Conservation (phyloP, 495 filamentous ascomycete species). For the Daldinia bambusicola region DNA sequence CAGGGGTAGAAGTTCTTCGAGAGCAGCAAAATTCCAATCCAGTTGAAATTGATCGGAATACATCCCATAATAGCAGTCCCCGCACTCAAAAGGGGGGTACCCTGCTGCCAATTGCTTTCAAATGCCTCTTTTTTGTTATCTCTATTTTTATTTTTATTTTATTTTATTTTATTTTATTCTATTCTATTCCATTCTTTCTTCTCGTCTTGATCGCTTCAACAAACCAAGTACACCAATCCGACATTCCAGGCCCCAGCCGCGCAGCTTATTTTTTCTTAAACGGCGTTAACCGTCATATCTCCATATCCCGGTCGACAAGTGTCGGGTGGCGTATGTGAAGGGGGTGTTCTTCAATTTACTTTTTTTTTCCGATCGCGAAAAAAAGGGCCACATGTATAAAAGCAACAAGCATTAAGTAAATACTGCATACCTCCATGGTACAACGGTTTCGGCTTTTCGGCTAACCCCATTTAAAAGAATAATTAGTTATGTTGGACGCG, state of each 20-base stretch:
- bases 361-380: constrained; percentile 3
- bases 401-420: background rate
- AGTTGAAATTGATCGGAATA: constrained; percentile 21
- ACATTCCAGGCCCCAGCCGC: constrained; percentile 28
- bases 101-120: constrained; percentile 10
- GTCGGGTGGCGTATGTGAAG: constrained; percentile 11
- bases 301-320: constrained; percentile 14
- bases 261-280: constrained; percentile 9
- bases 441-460: background rate
- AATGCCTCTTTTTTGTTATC: background rate
- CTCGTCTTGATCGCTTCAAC: constrained; percentile 6
- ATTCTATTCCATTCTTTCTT: too few species aligned
- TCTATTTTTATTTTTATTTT: background rate
- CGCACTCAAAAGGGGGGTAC: constrained; percentile 38
- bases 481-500: background rate
- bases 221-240: background rate
- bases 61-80: constrained; percentile 21
- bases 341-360: background rate
- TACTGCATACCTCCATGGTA: too few species aligned
- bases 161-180: too few species aligned
- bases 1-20: constrained; percentile 36
- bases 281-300: constrained; percentile 16
- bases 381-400: background rate
- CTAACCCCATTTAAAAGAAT: constrained; percentile 8
- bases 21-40: background rate